Base-by-base conservation (phyloP, 2,329 filamentous ascomycete species). In the Mycocentrospora acerina region DNA sequence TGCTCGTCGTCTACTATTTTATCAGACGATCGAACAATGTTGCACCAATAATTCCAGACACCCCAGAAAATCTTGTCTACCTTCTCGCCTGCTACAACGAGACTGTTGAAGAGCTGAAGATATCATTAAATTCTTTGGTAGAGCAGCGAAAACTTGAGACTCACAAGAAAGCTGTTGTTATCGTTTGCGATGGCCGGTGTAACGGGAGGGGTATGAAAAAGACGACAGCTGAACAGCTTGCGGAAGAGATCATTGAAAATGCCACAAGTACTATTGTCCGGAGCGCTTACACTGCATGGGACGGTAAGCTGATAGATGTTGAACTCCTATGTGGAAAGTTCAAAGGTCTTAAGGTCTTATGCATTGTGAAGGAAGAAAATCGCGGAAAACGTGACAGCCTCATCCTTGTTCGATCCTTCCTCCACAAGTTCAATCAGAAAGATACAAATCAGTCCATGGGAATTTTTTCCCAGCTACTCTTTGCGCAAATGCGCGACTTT, bases 51-150 rank as follows among this genome's bases (percentile, higher is more conserved):
- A 24, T 28, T 16, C 42, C 45, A 26, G 26, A 31, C 4, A 0
- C 62, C 59, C 71, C 71, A 0, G 73, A 76, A 48, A 66, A 65
- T 33, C 63, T 76, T 61, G 71, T 75, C 1, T 48, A 75, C 18
- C 53, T 76, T 17, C 60, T 76, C 4, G 71, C 73, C 2, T 77
- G 74, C 54, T 77, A 76, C 55, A 76, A 76, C 47, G 73, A 77
- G 48, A 74, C 70, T 0, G 50, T 57, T 5, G 60, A 73, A 4
- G 73, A 77, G 44, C 54, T 74, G 15, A 65, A 55, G 3, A 62
- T 64, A 2, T 76, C 73, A 0, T 65, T 76, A 0, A 69, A 75
- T 39, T 76, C 73, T 2, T 55, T 77, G 4, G 63, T 73, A 4
- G 58, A 62, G 0, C 73, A 76, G 44, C 63, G 68, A 42, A 61